Evolutionary conservation across 805 yeast species (phyloP), one percentile per base, ranked within the genome.

Genomic region (Cyberlindnera xylosilytica): DNA sequence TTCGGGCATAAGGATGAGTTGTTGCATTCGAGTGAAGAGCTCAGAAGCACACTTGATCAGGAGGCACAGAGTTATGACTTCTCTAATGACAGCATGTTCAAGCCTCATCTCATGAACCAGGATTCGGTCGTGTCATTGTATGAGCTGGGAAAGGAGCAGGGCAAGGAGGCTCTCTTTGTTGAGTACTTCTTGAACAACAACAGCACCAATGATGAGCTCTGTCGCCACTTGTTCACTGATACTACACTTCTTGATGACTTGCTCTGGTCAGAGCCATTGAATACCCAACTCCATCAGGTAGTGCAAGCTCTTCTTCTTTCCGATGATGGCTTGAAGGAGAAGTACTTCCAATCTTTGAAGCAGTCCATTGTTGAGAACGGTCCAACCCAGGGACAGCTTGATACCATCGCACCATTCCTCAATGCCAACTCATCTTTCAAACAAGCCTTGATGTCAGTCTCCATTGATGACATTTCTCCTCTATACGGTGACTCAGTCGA

Each of bases 41-140:
- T 63, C 6, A 43, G 48, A 15, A 42, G 41, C 3, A 51, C 60
- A 3, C 41, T 62, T 18, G 34, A 47, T 8, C 53, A 54, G 3
- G 56, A 53, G 35, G 44, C 64, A 1, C 38, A 53, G 0, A 34
- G 28, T 1, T 68, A 62, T 44, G 45, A 55, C 12, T 67, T 57
- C 32, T 46, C 46, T 7, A 57, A 61, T 41, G 57, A 54, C 36
- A 51, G 38, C 5, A 41, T 65, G 20, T 63, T 65, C 46, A 51
- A 54, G 29, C 20, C 50, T 1, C 54, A 51, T 20, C 58, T 73
- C 27, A 34, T 73, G 7, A 66, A 61, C 4, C 54, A 60, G 6
- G 64, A 63, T 1, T 65, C 69, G 19, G 49, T 70, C 0, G 11
- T 46, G 1, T 61, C 60, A 23, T 45, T 76, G 8, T 74, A 63